phyloP scores from a whole-genome alignment of 768 basidiomycete genomes.

The Fomitopsis serialis region DNA sequence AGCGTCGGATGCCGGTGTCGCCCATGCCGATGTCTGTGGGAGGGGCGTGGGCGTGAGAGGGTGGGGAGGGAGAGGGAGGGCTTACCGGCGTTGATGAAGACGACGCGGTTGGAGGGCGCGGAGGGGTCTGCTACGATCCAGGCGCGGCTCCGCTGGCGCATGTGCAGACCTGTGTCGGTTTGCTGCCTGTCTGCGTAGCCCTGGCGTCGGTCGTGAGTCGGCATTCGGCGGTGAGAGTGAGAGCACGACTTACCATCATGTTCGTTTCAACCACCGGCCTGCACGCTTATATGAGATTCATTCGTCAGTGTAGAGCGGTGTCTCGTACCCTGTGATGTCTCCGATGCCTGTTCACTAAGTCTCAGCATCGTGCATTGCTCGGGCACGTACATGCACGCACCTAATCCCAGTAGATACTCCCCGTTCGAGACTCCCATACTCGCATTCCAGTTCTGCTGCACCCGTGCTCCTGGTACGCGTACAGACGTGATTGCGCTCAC shows the following conservation, averaged over 20 bases:
- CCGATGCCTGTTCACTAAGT: constrained; percentile 43
- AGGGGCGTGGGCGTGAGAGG: background rate
- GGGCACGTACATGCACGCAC: constrained; percentile 33
- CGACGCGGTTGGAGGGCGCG: constrained; percentile 50
- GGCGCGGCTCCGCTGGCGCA: constrained; percentile 74
- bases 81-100: constrained; percentile 73
- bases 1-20: constrained; percentile 68
- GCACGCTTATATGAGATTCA: constrained; percentile 2
- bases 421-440: constrained; percentile 30
- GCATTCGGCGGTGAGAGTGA: background rate
- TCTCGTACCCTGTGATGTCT: constrained; percentile 65
- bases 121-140: constrained; percentile 67
- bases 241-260: constrained; percentile 53
- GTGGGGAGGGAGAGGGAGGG: background rate
- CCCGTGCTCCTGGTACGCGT: background rate
- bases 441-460: constrained; percentile 1
- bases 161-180: constrained; percentile 69
- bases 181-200: constrained; percentile 65
- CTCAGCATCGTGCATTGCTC: background rate
- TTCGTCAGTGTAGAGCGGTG: background rate
- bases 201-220: constrained; percentile 23
- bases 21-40: constrained; percentile 73
- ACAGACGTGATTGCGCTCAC: constrained; percentile 13
- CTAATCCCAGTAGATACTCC: constrained; percentile 53
- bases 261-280: constrained; percentile 80